These are phyloP conservation scores for Plantago ovata DNA, from an alignment of 257 asterid species.

Conservation along the genomic window DNA sequence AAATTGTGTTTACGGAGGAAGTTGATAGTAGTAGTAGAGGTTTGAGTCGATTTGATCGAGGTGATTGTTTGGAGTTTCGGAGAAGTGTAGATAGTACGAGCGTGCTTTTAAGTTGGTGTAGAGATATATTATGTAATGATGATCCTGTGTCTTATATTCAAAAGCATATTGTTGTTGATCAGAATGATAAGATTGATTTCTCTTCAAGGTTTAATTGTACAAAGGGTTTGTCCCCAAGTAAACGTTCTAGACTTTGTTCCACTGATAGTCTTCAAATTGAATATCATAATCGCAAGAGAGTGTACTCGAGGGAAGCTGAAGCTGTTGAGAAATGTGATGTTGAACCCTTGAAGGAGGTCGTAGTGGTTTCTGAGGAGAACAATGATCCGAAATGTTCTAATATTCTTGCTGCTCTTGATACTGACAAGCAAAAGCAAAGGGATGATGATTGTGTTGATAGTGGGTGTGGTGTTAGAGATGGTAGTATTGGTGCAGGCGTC, in stretches of 20 bases:
- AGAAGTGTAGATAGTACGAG: slow-evolving; percentile 35
- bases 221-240: slow-evolving; percentile 22
- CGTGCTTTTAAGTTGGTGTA: slow-evolving; percentile 48
- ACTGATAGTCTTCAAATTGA: slow-evolving; percentile 27
- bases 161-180: slow-evolving; percentile 28
- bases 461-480: slow-evolving; percentile 21
- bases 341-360: slow-evolving; percentile 23
- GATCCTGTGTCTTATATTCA: slow-evolving; percentile 57
- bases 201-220: slow-evolving; percentile 21
- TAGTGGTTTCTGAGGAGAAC: slow-evolving; percentile 27
- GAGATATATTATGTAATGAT: slow-evolving; percentile 60
- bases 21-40: slow-evolving; percentile 29
- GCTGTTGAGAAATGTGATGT: slow-evolving; percentile 25
- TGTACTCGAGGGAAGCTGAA: slow-evolving; percentile 32
- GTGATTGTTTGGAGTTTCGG: slow-evolving; percentile 3
- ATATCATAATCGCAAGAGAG: slow-evolving; percentile 40
- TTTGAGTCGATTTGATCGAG: slow-evolving; percentile 18
- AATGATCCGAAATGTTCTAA: slow-evolving; percentile 16
- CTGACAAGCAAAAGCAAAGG: slow-evolving; percentile 19
- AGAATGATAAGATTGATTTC: slow-evolving; percentile 18
- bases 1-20: slow-evolving; percentile 46
- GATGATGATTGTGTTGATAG: slow-evolving; percentile 20
- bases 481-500: slow-evolving; percentile 19
- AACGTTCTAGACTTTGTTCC: slow-evolving; percentile 20
- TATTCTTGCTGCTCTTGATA: slow-evolving; percentile 16